Base-by-base conservation (phyloP, 768 basidiomycete species). In the Phylloporus sp. region DNA sequence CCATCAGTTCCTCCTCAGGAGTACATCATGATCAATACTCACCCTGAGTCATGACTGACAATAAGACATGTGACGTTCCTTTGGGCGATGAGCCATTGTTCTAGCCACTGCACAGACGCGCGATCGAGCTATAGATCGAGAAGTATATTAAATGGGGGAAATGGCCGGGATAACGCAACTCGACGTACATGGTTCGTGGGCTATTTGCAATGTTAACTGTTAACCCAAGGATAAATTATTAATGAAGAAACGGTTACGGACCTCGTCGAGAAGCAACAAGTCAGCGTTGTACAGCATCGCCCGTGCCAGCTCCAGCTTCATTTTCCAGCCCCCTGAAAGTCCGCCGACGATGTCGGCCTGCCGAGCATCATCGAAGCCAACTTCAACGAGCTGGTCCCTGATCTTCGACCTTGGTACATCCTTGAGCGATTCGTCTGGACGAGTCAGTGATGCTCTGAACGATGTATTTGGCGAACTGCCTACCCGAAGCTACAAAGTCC, bases 311-410 rank as follows among this genome's bases (percentile, higher is more conserved):
- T 97, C 95, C 47, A 97, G 80, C 71, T 97, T 97, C 95, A 98
- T 97, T 76, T 98, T 98, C 95, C 95, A 98, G 38, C 95, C 95
- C 62, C 95, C 95, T 13, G 94, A 97, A 54, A 97, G 76, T 36
- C 90, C 86, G 43, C 88, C 92, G 54, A 97, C 94, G 46, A 80
- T 73, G 60, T 95, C 90, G 35, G 80, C 72, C 72, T 97, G 95
- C 52, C 91, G 80, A 42, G 75, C 79, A 59, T 89, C 90, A 63
- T 93, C 88, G 66, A 98, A 97, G 45, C 95, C 95, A 47, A 97
- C 94, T 62, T 89, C 91, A 11, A 77, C 57, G 6, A 98, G 80
- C 66, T 93, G 91, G 22, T 79, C 80, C 50, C 83, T 77, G 61
- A 97, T 89, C 72, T 86, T 85, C 34, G 79, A 73, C 40, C 82